Conservation (phyloP, 2,329 filamentous ascomycete species). For the Fusarium sp. region DNA sequence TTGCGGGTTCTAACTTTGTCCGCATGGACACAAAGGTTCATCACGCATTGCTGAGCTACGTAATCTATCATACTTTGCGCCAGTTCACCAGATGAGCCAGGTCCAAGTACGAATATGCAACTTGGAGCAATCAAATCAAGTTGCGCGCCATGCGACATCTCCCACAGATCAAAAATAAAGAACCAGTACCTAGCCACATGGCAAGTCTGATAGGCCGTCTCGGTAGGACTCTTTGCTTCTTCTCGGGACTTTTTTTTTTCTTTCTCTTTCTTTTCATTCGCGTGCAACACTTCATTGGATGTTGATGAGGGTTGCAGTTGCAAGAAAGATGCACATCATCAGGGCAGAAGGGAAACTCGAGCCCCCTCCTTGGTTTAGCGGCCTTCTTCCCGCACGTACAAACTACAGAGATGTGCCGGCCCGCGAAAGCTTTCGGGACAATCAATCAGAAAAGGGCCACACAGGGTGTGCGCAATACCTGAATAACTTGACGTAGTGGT, state of each 20-base stretch:
- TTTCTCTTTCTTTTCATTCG: conserved; percentile 15
- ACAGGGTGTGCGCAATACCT: conserved; percentile 1
- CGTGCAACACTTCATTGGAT: conserved; percentile 32
- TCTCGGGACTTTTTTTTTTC: conserved; percentile 23
- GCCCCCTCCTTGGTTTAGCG: conserved; percentile 30
- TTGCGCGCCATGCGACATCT: conserved; percentile 15
- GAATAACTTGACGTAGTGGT: background rate
- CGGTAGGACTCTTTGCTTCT: conserved; percentile 21
- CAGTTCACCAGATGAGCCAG: background rate
- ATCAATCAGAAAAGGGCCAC: conserved; percentile 13
- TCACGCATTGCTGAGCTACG: background rate
- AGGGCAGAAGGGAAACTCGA: conserved; percentile 12
- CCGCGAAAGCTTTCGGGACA: conserved; percentile 42
- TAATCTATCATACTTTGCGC: background rate
- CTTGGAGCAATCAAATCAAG: background rate
- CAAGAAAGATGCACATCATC: conserved; percentile 38
- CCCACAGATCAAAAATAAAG: background rate
- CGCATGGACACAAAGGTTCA: conserved; percentile 6
- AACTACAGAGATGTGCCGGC: conserved; percentile 20
- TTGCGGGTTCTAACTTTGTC: conserved; percentile 1
- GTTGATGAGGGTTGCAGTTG: conserved; percentile 12
- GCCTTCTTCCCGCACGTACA: conserved; percentile 39
- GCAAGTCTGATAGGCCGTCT: conserved; percentile 27
- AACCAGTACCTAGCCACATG: conserved; percentile 21
- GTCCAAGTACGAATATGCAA: background rate